Evolutionary conservation across 139 green algal genomes (phyloP).

Genomic region (Chlamydomonas sp.): DNA sequence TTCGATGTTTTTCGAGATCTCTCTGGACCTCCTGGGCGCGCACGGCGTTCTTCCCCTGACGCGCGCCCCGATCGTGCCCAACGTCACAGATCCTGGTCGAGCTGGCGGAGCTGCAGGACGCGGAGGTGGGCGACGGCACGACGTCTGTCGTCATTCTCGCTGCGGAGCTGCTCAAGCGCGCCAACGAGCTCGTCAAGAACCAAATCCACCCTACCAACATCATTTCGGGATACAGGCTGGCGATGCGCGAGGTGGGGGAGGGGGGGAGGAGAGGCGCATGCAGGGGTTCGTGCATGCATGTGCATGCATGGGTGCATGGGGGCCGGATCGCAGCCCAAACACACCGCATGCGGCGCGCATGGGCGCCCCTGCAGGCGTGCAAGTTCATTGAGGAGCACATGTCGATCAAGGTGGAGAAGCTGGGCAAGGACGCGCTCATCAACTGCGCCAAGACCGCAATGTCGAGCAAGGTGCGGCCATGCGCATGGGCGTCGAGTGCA

Average conservation of each 20-base stretch:
- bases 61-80: too few relatives aligned
- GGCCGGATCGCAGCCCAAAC: neutral
- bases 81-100: conserved; percentile 99
- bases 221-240: conserved; percentile 91
- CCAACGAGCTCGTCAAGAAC: conserved; percentile 87
- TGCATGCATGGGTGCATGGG: neutral
- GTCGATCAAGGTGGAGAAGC: conserved; percentile 60
- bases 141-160: conserved; percentile 97
- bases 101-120: conserved; percentile 94
- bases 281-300: neutral
- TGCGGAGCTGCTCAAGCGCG: conserved; percentile 90
- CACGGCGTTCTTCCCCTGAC: too few relatives aligned
- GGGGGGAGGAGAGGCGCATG: neutral
- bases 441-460: conserved; percentile 88
- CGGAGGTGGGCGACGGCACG: conserved; percentile 97
- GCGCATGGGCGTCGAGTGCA: conserved; percentile 83
- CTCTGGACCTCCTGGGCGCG: too few relatives aligned
- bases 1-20: too few relatives aligned
- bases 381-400: conserved; percentile 90
- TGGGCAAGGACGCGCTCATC: conserved; percentile 78
- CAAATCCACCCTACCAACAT: conserved; percentile 98
- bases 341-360: neutral
- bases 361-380: conserved; percentile 65
- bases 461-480: conserved; percentile 86
- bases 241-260: conserved; percentile 83